Evolutionary conservation across 345 rosid species (phyloP), one percentile per base, ranked within the genome.

Genomic region (Schrenkiella parvula): DNA sequence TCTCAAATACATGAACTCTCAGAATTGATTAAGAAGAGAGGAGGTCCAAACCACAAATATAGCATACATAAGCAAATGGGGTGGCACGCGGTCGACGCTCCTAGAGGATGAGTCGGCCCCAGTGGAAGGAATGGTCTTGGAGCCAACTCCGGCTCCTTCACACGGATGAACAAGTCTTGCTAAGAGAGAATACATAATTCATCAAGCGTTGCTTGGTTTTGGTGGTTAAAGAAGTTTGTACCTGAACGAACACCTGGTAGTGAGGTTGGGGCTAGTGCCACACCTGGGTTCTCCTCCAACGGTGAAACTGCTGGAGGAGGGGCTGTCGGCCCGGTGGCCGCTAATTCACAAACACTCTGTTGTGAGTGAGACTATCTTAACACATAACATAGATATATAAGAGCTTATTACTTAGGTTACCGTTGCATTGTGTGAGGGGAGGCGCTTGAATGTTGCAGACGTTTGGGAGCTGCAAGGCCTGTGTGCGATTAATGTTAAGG

Each of bases 371-470:
- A 61, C 69, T 39, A 21, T 11, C 11, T 38, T 15, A 70, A 60
- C 21, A 70, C n/a, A 34, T 26, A 51, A 6, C 10, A 48, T 25
- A 50, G 8, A 51, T 13, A 25, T 22, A 12, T 1, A 23, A 7
- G 21, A 4, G 17, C 28, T 43, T 15, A 9, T 35, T 38, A 58
- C 37, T 15, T 12, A 46, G 22, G 50, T 34, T 83, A 81, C 89
- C 87, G 28, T 83, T 84, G 74, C 96, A 87, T 67, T 79, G 95
- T 82, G 80, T 81, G 43, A 81, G 50, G 28, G 92, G 71, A 21
- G 88, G 88, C 54, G 86, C 80, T 72, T 83, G 87, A 29, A 92
- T 84, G 34, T 77, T 79, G 55, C 95, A 92, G 41, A 83, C 83
- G 25, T 79, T 75, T 17, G 98, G 92, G 55, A 89, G 89, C 23